Evolutionary conservation across 1,284 basidiomycete species (phyloP).

Genomic region (Ceratobasidium sp.): DNA sequence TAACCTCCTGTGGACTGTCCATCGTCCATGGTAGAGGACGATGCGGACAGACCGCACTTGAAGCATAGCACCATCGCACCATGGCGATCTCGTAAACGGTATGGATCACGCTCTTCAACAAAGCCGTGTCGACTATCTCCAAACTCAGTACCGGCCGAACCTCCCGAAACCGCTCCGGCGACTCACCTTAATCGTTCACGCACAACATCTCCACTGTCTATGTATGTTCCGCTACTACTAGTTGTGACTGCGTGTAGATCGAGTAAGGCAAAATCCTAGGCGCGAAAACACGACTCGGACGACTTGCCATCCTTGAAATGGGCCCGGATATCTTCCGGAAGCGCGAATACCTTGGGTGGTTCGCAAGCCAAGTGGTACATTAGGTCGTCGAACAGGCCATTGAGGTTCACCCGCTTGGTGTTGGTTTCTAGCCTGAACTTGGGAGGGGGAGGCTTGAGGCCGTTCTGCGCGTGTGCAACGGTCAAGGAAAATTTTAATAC

Average conservation of each 20-base stretch:
- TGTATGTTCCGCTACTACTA: slow-evolving; percentile 75
- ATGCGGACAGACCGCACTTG: slow-evolving; percentile 81
- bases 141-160: slow-evolving; percentile 32
- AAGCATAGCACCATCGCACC: slow-evolving; percentile 86
- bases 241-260: slow-evolving; percentile 65
- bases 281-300: neutral
- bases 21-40: slow-evolving; percentile 55
- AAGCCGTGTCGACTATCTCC: slow-evolving; percentile 82
- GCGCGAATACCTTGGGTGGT: slow-evolving; percentile 83
- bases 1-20: slow-evolving; percentile 27
- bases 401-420: slow-evolving; percentile 18
- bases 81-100: slow-evolving; percentile 85
- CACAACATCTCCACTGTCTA: slow-evolving; percentile 68
- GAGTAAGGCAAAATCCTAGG: slow-evolving; percentile 15
- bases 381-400: slow-evolving; percentile 58
- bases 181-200: slow-evolving; percentile 34
- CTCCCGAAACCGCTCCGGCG: slow-evolving; percentile 18
- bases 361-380: slow-evolving; percentile 67
- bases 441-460: slow-evolving; percentile 37
- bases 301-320: slow-evolving; percentile 84
- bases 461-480: slow-evolving; percentile 16
- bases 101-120: slow-evolving; percentile 89
- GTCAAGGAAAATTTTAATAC: slow-evolving; percentile 4
- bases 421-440: slow-evolving; percentile 44
- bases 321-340: slow-evolving; percentile 85